Conservation (phyloP, 192 early-diverging fungal species). For the Linnemannia hyalina region DNA sequence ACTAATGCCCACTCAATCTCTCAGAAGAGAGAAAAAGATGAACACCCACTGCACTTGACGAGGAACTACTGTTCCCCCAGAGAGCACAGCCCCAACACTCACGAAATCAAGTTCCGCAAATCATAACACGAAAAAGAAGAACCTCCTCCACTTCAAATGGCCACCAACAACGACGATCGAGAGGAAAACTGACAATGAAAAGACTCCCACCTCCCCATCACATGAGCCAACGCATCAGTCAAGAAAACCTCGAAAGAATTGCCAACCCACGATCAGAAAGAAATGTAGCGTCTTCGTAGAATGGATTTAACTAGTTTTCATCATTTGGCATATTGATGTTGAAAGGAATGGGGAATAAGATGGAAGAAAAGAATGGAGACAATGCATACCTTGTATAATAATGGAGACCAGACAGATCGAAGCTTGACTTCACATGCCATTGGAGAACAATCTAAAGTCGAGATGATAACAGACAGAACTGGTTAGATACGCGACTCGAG, state of each 20-base stretch:
- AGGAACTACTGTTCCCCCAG: conserved; percentile 57
- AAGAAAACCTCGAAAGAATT: conserved; percentile 59
- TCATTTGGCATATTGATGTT: conserved; percentile 42
- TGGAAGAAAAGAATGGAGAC: neutral
- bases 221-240: conserved; percentile 51
- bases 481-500: neutral
- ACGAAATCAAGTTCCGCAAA: conserved; percentile 27
- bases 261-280: conserved; percentile 36
- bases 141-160: neutral
- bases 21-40: neutral
- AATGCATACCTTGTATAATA: conserved; percentile 6
- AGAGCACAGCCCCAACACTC: conserved; percentile 43
- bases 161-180: conserved; percentile 9
- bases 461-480: neutral
- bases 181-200: conserved; percentile 12
- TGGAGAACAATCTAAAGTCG: neutral
- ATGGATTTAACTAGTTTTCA: conserved; percentile 60
- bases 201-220: conserved; percentile 51
- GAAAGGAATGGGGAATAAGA: neutral
- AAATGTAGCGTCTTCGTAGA: conserved; percentile 56
- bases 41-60: conserved; percentile 44
- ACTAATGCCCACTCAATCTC: conserved; percentile 4
- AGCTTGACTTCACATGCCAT: neutral
- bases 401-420: neutral
- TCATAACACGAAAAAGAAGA: neutral